Percentiles rank a stretch among this genome's conserved stretches.
These are phyloP conservation scores for Thalia dealbata DNA, from an alignment of 176 grass and related monocot species.

Conservation along the genomic window DNA sequence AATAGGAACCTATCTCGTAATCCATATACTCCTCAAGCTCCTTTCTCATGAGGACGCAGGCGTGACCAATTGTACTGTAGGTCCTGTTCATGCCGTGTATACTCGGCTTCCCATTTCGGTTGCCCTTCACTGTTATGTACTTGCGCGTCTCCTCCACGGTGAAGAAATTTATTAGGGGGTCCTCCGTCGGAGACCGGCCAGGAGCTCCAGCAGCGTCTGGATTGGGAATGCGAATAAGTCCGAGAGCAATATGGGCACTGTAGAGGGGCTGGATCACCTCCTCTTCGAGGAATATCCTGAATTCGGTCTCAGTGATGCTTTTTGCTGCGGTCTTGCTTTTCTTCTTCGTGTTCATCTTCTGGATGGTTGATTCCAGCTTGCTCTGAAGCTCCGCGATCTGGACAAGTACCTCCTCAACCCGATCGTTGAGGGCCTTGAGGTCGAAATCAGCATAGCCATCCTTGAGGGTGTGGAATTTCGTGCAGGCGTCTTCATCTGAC, in stretches of 20 bases:
- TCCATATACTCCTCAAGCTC: constrained; percentile 68
- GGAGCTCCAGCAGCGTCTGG: constrained; percentile 15
- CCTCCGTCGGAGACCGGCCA: constrained; percentile 9
- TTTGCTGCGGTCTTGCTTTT: constrained; percentile 17
- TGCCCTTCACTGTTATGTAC: constrained; percentile 49
- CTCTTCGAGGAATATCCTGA: constrained; percentile 68
- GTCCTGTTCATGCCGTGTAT: constrained; percentile 39
- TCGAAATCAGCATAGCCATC: constrained; percentile 50
- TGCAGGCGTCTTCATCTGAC: constrained; percentile 17
- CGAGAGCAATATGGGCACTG: constrained; percentile 52
- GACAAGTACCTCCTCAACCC: constrained; percentile 67
- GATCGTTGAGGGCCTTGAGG: constrained; percentile 59
- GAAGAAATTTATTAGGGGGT: constrained; percentile 63
- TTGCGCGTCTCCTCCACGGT: constrained; percentile 51
- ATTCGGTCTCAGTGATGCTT: constrained; percentile 59
- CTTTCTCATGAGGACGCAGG: constrained; percentile 42
- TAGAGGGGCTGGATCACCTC: constrained; percentile 85
- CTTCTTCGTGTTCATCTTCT: constrained; percentile 37
- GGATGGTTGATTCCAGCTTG: constrained; percentile 62
- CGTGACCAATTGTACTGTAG: constrained; percentile 40
- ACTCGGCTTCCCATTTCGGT: constrained; percentile 25
- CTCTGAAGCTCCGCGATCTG: constrained; percentile 69
- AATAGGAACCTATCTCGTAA: constrained; percentile 53
- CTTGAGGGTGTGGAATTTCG: constrained; percentile 29
- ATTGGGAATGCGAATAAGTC: constrained; percentile 58